phyloP scores from a whole-genome alignment of 768 basidiomycete genomes.

The Hericium coralloides region DNA sequence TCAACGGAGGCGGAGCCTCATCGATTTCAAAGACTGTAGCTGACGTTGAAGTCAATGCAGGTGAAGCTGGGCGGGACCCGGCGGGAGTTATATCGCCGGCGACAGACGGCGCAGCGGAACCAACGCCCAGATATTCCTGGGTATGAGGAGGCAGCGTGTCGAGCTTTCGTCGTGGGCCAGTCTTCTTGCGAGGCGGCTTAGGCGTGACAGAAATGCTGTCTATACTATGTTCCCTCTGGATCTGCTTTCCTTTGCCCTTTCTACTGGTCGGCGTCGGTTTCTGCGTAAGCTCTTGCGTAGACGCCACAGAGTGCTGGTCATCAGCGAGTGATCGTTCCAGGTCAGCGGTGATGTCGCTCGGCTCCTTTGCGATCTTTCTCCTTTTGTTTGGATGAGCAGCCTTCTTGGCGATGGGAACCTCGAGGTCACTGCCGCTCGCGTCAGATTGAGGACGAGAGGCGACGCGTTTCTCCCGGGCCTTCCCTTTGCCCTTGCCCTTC shows the following conservation, averaged over 20 bases:
- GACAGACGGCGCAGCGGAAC: constrained; percentile 44
- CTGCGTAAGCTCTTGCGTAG: not conserved
- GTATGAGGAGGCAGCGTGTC: constrained; percentile 44
- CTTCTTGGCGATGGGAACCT: constrained; percentile 31
- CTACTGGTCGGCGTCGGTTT: constrained; percentile 31
- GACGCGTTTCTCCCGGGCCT: constrained; percentile 48
- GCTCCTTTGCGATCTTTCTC: constrained; percentile 46
- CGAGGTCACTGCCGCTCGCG: constrained; percentile 44
- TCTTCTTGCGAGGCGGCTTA: constrained; percentile 45
- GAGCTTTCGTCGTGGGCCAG: constrained; percentile 48
- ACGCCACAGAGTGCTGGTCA: constrained; percentile 16
- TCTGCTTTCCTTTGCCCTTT: constrained; percentile 39
- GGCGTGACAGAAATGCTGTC: constrained; percentile 49
- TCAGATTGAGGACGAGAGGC: constrained; percentile 45
- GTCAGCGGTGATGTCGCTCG: constrained; percentile 18
- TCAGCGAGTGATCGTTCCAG: constrained; percentile 30
- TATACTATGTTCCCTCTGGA: constrained; percentile 41
- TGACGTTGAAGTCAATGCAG: constrained; percentile 42
- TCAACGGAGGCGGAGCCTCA: constrained; percentile 60
- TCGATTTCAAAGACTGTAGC: constrained; percentile 65
- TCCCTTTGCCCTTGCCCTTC: constrained; percentile 25
- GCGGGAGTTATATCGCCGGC: constrained; percentile 66
- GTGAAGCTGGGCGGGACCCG: constrained; percentile 64
- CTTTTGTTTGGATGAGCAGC: constrained; percentile 47
- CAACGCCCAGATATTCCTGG: constrained; percentile 38